A percentile compares a stretch with the other conserved stretches of the same genome.
Evolutionary conservation across 129 eudicot genomes (phyloP).

Genomic region (Smallanthus sonchifolius): DNA sequence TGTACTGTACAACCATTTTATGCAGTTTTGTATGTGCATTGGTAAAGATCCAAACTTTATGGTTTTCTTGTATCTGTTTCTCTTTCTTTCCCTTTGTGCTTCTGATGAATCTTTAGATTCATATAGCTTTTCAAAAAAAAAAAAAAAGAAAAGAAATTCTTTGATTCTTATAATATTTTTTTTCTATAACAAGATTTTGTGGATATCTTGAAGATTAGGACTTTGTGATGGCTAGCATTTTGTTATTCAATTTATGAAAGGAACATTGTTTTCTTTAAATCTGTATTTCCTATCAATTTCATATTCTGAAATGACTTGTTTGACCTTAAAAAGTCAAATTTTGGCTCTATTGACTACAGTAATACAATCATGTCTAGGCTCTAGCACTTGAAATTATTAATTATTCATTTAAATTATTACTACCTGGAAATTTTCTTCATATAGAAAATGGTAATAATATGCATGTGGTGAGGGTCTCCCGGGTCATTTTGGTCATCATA

Average conservation of each 20-base stretch:
- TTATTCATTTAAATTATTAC: constrained; percentile 13
- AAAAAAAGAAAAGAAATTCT: neutral
- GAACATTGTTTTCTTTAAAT: neutral
- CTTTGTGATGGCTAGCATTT: constrained; percentile 15
- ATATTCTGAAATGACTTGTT: constrained; percentile 19
- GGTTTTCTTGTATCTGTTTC: constrained; percentile 2
- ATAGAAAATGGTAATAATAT: constrained; percentile 20
- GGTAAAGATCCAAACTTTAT: constrained; percentile 3
- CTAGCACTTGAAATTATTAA: constrained; percentile 1
- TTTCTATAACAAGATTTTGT: constrained; percentile 7
- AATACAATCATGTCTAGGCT: constrained; percentile 2
- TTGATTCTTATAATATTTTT: neutral
- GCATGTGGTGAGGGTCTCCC: constrained; percentile 31
- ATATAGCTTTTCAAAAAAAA: neutral
- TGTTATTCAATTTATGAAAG: constrained; percentile 4
- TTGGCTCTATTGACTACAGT: constrained; percentile 28
- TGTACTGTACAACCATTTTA: constrained; percentile 24
- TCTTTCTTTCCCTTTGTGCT: constrained; percentile 6
- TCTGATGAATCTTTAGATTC: constrained; percentile 16
- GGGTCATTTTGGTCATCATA: constrained; percentile 27
- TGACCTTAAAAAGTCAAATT: constrained; percentile 28
- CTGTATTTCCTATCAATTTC: constrained; percentile 9
- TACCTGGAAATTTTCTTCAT: neutral
- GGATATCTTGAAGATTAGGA: constrained; percentile 22
- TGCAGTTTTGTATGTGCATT: constrained; percentile 6